Evolutionary conservation across 2,329 filamentous ascomycete genomes (phyloP), one percentile per base, ranked within the genome.

Genomic region (Coleophoma cylindrospora): DNA sequence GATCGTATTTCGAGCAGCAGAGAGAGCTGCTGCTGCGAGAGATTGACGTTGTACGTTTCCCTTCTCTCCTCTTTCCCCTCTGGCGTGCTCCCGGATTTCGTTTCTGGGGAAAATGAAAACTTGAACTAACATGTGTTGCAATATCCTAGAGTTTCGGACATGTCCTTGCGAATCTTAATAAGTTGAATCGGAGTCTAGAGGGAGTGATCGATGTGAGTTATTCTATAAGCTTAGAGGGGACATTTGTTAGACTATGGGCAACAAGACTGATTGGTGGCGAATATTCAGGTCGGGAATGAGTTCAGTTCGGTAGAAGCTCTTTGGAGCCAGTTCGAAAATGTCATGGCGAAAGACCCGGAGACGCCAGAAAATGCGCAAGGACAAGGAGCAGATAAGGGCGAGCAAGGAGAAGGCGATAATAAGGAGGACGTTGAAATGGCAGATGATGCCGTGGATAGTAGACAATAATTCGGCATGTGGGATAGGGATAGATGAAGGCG

Each of bases 281-380:
- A 19, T 49, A n/a, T 13, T 10, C 32, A 89, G 84, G 85, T 99
- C 47, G 94, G 94, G 36, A 96, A 96, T 69, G 94, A 99, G 64
- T 96, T 99, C 70, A 86, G 88, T n/a, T 91, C 90, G 4, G 94
- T 99, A 40, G 94, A 99, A 69, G 91, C 90, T 32, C 78, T 99
- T 14, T 99, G 94, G 94, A 95, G 89, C 37, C 90, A 95, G 63
- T 97, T 99, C 64, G 94, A 99, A 72, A 88, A 86, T 58, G 91
- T 97, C 60, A 97, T 96, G 91, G 89, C 82, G 9, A 89, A 86
- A 62, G 79, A 86, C 50, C 70, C 72, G 3, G 73, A 71, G 12
- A 17, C 36, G 15, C 14, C 36, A 9, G 15, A 14, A 7, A 38
- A 14, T 45, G 61, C 64, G 2, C 56, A 64, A 15, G 58, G 62